phyloP scores from a whole-genome alignment of 2,329 filamentous ascomycete species.

The Exophiala lecanii-corni region DNA sequence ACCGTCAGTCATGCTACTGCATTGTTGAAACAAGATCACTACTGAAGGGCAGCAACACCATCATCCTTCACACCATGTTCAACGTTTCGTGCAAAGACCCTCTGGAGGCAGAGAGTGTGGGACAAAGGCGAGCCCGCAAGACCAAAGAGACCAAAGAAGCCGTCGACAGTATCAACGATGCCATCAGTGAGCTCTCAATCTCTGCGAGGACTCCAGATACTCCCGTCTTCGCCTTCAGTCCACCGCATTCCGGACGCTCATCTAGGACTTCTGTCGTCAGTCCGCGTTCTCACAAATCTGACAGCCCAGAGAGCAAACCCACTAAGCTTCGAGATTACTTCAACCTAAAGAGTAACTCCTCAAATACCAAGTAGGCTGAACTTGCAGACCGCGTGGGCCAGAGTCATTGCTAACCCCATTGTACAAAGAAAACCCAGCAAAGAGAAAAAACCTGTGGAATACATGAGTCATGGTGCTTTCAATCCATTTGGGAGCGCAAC shows the following conservation, averaged over 20 bases:
- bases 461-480: background rate
- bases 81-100: constrained; percentile 5
- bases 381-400: background rate
- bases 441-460: background rate
- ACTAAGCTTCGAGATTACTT: background rate
- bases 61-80: constrained; percentile 6
- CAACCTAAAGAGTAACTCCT: background rate
- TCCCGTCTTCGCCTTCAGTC: background rate
- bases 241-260: background rate
- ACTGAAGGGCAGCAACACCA: too few species aligned
- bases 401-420: background rate
- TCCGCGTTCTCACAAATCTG: background rate
- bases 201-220: background rate
- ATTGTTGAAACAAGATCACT: background rate
- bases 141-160: background rate
- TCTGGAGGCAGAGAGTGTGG: constrained; percentile 3
- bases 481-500: constrained; percentile 2
- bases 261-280: constrained; percentile 3
- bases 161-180: constrained; percentile 3
- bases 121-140: constrained; percentile 1
- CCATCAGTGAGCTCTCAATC: background rate
- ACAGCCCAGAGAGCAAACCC: constrained; percentile 1
- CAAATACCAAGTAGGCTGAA: background rate
- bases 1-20: too few species aligned
- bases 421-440: too few species aligned